Evolutionary conservation across 495 filamentous ascomycete species (phyloP).

Genomic region (Xylaria curta): DNA sequence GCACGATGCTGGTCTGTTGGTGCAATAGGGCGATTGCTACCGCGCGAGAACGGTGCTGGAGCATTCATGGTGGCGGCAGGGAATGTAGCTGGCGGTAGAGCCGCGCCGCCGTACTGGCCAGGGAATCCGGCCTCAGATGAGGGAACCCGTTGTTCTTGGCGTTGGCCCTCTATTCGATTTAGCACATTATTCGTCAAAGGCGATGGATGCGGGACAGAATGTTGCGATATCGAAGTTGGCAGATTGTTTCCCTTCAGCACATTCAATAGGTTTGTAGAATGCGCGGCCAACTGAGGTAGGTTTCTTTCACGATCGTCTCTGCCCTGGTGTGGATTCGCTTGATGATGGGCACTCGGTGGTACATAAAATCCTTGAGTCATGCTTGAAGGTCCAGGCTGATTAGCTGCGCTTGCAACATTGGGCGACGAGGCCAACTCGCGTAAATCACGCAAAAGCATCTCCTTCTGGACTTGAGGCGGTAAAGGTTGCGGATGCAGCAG

Average conservation of each 20-base stretch:
- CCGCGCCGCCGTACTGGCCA: slow-evolving; percentile 31
- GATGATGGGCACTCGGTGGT: slow-evolving; percentile 11
- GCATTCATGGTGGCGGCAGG: slow-evolving; percentile 19
- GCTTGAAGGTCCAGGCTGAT: slow-evolving; percentile 34
- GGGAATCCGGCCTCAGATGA: slow-evolving; percentile 30
- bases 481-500: slow-evolving; percentile 61
- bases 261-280: slow-evolving; percentile 68
- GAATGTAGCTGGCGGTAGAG: slow-evolving; percentile 21
- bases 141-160: slow-evolving; percentile 24
- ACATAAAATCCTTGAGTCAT: slow-evolving; percentile 37
- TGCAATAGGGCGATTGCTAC: slow-evolving; percentile 30
- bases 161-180: slow-evolving; percentile 10
- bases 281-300: slow-evolving; percentile 56
- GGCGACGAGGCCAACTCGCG: slow-evolving; percentile 34
- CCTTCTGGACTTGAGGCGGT: slow-evolving; percentile 57
- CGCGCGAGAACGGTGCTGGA: slow-evolving; percentile 22
- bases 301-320: slow-evolving; percentile 40
- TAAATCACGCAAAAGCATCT: slow-evolving; percentile 41
- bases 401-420: slow-evolving; percentile 18
- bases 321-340: slow-evolving; percentile 1
- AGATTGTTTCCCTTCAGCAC: slow-evolving; percentile 60
- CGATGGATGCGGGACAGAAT: slow-evolving; percentile 18
- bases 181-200: slow-evolving; percentile 29
- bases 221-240: slow-evolving; percentile 23
- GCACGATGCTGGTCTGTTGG: slow-evolving; percentile 54